Evolutionary conservation across 2,329 filamentous ascomycete species (phyloP), one percentile per base, ranked within the genome.

Genomic region (Pestalotiopsis sp.): DNA sequence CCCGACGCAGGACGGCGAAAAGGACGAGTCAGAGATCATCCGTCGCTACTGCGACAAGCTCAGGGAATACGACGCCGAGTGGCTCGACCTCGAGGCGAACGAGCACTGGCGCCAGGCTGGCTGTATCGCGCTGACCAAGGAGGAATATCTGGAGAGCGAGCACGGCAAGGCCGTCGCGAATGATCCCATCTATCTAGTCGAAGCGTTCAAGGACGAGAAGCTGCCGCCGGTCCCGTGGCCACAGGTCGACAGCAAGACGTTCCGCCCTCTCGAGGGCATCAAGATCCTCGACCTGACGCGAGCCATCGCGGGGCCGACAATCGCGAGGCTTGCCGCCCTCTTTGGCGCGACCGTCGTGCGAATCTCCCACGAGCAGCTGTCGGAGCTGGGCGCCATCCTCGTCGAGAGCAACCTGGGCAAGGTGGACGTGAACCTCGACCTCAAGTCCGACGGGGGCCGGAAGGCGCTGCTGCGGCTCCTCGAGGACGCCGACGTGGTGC

Each of bases 291-390:
- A 95, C 75, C 81, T 94, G 36, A 92, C 91, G 75, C 88, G 92
- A 56, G 90, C 94, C 74, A 93, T 94, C 71, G 92, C 92, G 3
- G 92, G 91, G 0, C 92, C 92, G 17, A 88, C 90, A 3, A 90
- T 94, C 72, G 89, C 89, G 2, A 87, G 91, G 39, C 89, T 89
- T 1, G 84, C 94, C 0, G 91, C 90, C 17, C 91, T 93, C 70
- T 91, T 93, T 75, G 92, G 92, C 1, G 92, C 92, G 7, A 87
- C 91, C 66, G 91, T 94, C 0, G 84, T 94, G 71, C 92, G 93
- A 73, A 84, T 94, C 59, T 93, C 91, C 2, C 88, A 88, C 6
- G 87, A 90, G 0, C 81, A 87, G 59, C 82, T 93, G 25, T 87
- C 88, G 3, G 91, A 93, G 69, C 88, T 93, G 1, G 90, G 90